Base-by-base conservation (phyloP, 2,329 filamentous ascomycete genomes). In the Fusarium sp. region DNA sequence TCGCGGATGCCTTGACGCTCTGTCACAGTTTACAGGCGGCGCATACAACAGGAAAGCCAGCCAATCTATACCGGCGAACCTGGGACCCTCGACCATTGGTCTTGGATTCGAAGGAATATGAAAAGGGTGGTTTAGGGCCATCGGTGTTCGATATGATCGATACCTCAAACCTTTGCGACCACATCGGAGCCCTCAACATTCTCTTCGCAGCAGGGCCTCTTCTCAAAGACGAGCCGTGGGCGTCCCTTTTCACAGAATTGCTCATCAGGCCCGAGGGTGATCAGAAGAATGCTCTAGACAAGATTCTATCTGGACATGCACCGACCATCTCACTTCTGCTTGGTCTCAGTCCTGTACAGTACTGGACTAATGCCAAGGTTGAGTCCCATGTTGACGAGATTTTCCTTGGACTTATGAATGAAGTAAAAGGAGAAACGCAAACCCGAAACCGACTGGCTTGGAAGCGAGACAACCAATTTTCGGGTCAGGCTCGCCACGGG, bases 111-210 rank as follows among this genome's bases (percentile, higher is more conserved):
- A 68, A 66, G 3, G 81, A 83, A 8, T 90, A 90, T 70, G 77
- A 79, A 5, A 70, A 72, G 8, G 60, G 58, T 12, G 76, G 77
- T 5, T 56, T 62, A 20, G 85, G 82, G 1, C 85, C 87, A 1
- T 79, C 72, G 9, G 50, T 62, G 8, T 92, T 91, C 73, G 85
- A 90, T 74, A 81, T 87, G 8, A 87, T 92, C 61, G 89, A 92
- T 69, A 89, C 88, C 0, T 84, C 84, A 5, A 84, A 85, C 53
- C 75, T 86, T 5, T 77, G 80, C 8, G 84, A 84, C 47, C 83
- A 84, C 41, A 78, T 85, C 17, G 83, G 81, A 3, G 74, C 81
- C 6, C 69, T 86, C 22, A 81, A 83, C 28, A 73, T 84, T 11
- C 67, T 84, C 28, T 74, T 89, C 78, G 61, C 88, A 1, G 79